These are phyloP conservation scores for Torrubiellomyces zombiae DNA, from an alignment of 2,329 filamentous ascomycete genomes.

Conservation along the genomic window DNA sequence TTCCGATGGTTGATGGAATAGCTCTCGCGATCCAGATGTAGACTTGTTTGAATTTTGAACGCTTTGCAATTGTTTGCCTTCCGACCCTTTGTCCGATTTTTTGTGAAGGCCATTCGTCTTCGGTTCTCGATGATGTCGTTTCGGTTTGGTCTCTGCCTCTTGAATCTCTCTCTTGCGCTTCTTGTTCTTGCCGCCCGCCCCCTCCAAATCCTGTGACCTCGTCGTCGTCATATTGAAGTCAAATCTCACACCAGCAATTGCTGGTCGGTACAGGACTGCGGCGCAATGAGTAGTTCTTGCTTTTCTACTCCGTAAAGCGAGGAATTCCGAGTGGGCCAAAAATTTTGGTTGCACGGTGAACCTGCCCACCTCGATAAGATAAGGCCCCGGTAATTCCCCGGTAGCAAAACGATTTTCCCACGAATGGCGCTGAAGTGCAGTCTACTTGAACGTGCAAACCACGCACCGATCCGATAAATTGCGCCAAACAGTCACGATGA, in stretches of 20 bases:
- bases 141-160: slow-evolving; percentile 23
- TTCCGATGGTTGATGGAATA: slow-evolving; percentile 13
- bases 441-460: no score
- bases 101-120: slow-evolving; percentile 11
- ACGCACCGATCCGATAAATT: slow-evolving; percentile 1
- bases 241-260: no score
- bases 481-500: slow-evolving; percentile 47
- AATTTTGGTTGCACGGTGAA: slow-evolving; percentile 24
- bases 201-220: no score
- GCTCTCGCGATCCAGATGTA: slow-evolving; percentile 10
- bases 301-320: no score
- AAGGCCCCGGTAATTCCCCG: slow-evolving; percentile 17
- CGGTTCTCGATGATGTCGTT: slow-evolving; percentile 19
- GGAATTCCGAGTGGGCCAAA: no score
- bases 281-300: no score
- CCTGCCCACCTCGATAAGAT: slow-evolving; percentile 25
- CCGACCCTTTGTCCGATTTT: slow-evolving; percentile 2
- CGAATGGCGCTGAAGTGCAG: slow-evolving; percentile 1
- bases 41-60: no score
- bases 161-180: slow-evolving; percentile 30
- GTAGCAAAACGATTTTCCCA: no score
- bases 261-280: no score
- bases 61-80: slow-evolving; percentile 3
- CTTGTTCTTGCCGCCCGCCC: slow-evolving; percentile 22
- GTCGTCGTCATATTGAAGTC: slow-evolving; percentile 1